These are phyloP conservation scores for Trichoderma sp. DNA, from an alignment of 2,329 filamentous ascomycete genomes.

Conservation along the genomic window DNA sequence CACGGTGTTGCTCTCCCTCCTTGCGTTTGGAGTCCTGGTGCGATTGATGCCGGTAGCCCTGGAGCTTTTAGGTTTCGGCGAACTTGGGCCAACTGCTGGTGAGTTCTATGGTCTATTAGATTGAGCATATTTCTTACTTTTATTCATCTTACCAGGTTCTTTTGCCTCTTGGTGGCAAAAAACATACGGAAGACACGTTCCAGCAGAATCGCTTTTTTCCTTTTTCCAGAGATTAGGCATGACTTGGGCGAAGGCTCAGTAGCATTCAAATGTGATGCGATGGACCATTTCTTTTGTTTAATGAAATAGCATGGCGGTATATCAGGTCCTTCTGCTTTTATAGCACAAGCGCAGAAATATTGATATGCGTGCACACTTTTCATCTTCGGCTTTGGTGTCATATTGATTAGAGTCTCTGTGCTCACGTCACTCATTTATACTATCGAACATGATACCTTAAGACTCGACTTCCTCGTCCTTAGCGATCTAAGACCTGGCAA, in stretches of 20 bases:
- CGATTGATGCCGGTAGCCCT: background rate
- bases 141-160: background rate
- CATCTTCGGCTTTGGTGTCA: background rate
- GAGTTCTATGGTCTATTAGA: background rate
- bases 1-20: background rate
- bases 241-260: background rate
- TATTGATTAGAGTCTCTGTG: background rate
- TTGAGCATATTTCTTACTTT: background rate
- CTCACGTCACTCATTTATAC: background rate
- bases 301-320: background rate
- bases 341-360: background rate
- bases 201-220: background rate
- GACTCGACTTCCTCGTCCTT: too few relatives aligned
- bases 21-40: slow-evolving; percentile 8
- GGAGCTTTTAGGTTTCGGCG: background rate
- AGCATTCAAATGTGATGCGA: background rate
- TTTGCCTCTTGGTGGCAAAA: background rate
- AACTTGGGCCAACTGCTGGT: background rate
- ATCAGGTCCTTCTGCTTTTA: background rate
- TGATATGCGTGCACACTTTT: background rate
- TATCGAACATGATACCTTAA: background rate
- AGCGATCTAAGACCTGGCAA: too few relatives aligned
- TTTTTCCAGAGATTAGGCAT: background rate
- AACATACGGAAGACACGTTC: background rate
- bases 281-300: background rate